phyloP scores from a whole-genome alignment of 2,329 filamentous ascomycete species.

The Ophiostoma novo-ulmi region DNA sequence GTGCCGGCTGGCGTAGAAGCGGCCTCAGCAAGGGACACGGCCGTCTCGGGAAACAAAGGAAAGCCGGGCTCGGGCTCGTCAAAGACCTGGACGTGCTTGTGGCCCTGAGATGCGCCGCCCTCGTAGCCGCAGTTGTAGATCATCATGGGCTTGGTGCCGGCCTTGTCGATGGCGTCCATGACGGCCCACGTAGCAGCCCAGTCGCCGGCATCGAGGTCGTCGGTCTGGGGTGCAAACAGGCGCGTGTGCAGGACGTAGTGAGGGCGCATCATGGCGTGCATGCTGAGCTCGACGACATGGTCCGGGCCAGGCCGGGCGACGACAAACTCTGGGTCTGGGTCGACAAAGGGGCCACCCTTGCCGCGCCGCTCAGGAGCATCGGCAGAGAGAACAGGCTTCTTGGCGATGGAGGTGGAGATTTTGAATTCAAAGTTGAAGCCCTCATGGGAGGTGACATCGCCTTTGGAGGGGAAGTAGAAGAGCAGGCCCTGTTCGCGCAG shows the following conservation, averaged over 20 bases:
- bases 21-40: neutral
- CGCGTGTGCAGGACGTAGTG: constrained; percentile 39
- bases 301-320: constrained; percentile 30
- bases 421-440: constrained; percentile 31
- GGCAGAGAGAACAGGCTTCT: constrained; percentile 27
- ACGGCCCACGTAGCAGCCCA: constrained; percentile 37
- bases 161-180: constrained; percentile 30
- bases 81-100: constrained; percentile 44
- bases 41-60: constrained; percentile 28
- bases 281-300: constrained; percentile 37
- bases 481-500: constrained; percentile 25
- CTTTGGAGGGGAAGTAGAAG: constrained; percentile 24
- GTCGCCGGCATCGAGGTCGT: constrained; percentile 37
- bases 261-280: constrained; percentile 36
- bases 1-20: neutral
- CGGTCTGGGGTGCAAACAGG: constrained; percentile 36
- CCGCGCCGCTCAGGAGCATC: constrained; percentile 30
- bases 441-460: constrained; percentile 23
- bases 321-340: constrained; percentile 33
- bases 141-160: constrained; percentile 33
- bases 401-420: constrained; percentile 29
- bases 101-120: constrained; percentile 40
- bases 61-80: constrained; percentile 32
- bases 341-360: constrained; percentile 30
- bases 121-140: constrained; percentile 45